phyloP scores from a whole-genome alignment of 257 asterid genomes.

The Jasminum sambac region DNA sequence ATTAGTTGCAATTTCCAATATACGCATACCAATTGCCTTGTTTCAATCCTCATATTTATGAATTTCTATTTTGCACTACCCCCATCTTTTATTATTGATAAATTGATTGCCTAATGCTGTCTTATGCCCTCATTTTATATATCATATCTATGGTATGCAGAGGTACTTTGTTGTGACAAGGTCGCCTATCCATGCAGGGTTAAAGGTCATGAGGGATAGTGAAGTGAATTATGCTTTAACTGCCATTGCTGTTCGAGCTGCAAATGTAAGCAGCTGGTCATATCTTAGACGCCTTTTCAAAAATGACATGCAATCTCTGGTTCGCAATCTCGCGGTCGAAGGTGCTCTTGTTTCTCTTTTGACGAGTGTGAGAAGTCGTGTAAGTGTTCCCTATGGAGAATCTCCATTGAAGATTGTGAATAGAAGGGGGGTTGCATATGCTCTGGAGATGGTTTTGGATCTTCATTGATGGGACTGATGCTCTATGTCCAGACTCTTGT shows the following conservation, averaged over 20 bases:
- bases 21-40: too few relatives aligned
- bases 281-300: conserved; percentile 80
- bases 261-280: conserved; percentile 92
- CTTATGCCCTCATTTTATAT: too few relatives aligned
- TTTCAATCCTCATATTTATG: too few relatives aligned
- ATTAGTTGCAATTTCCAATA: too few relatives aligned
- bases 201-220: conserved; percentile 63
- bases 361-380: conserved; percentile 36
- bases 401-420: too few relatives aligned
- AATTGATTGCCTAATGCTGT: too few relatives aligned
- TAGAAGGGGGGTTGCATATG: too few relatives aligned
- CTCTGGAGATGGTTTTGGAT: conserved; percentile 77
- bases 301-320: conserved; percentile 44
- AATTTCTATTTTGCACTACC: too few relatives aligned
- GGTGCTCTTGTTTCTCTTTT: conserved; percentile 63
- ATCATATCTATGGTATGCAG: conserved; percentile 46
- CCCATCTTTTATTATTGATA: too few relatives aligned
- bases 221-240: conserved; percentile 72
- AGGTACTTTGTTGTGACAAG: conserved; percentile 73
- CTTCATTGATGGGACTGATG: conserved; percentile 40
- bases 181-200: conserved; percentile 81
- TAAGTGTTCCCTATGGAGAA: too few relatives aligned
- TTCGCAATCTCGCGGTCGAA: conserved; percentile 57
- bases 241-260: conserved; percentile 69
- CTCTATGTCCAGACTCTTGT: neutral